Percentiles rank a stretch among this genome's conserved stretches.
Conservation (phyloP, 129 eudicot genomes). For the Ambrosia trifida region DNA sequence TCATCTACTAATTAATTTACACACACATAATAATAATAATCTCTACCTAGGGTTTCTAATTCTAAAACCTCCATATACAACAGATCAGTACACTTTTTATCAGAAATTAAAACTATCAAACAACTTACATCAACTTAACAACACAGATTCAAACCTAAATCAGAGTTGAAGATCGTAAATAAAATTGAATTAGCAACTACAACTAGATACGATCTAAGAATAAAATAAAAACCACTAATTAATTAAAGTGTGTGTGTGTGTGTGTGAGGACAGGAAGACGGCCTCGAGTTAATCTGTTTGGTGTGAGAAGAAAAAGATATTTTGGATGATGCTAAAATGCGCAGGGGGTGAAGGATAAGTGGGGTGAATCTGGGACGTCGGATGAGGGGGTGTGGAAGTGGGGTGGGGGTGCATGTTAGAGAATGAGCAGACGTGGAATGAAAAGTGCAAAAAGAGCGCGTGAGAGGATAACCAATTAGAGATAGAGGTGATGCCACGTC, state of each 20-base stretch:
- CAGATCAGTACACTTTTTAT: slow-evolving; percentile 17
- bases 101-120: too few relatives aligned
- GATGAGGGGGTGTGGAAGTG: neutral
- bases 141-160: slow-evolving; percentile 6
- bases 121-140: neutral
- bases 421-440: slow-evolving; percentile 33
- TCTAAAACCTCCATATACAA: slow-evolving; percentile 15
- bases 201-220: slow-evolving; percentile 10
- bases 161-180: slow-evolving; percentile 20
- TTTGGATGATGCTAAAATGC: slow-evolving; percentile 21
- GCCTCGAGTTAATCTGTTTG: slow-evolving; percentile 15
- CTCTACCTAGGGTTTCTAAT: slow-evolving; percentile 26
- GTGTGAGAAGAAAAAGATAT: neutral
- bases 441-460: slow-evolving; percentile 43
- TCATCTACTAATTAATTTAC: neutral
- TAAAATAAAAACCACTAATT: neutral
- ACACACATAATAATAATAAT: slow-evolving; percentile 15
- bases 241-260: slow-evolving; percentile 3
- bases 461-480: slow-evolving; percentile 33
- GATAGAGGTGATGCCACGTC: slow-evolving; percentile 37
- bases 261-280: slow-evolving; percentile 24
- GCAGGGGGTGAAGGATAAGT: slow-evolving; percentile 14
- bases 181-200: neutral
- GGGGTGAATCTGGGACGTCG: slow-evolving; percentile 18
- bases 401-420: slow-evolving; percentile 28